Percentiles rank a stretch among this genome's conserved stretches.
Conservation (phyloP, 2,329 filamentous ascomycete genomes). For the Apiospora sp. region DNA sequence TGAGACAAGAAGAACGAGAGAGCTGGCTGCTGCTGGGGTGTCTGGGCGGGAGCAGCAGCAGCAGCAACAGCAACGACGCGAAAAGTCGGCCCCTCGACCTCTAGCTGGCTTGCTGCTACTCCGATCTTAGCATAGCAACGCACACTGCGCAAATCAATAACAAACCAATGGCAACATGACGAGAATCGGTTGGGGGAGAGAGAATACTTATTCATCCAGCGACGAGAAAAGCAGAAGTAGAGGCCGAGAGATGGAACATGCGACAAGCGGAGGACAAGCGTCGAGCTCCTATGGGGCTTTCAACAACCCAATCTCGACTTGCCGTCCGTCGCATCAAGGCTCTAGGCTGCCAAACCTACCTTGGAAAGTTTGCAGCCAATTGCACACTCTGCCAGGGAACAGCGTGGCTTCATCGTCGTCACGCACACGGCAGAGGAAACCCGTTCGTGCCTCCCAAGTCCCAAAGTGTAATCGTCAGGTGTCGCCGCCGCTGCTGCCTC, state of each 20-base stretch:
- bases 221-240: not conserved
- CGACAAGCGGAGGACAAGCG: slow-evolving; percentile 3
- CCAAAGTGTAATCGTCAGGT: slow-evolving; percentile 19
- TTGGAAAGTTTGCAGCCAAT: slow-evolving; percentile 16
- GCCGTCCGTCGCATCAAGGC: slow-evolving; percentile 20
- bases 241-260: not conserved
- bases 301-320: slow-evolving; percentile 21
- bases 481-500: slow-evolving; percentile 8
- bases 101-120: not conserved
- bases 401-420: slow-evolving; percentile 19
- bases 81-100: not conserved
- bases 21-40: not conserved
- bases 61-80: not conserved
- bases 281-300: slow-evolving; percentile 16
- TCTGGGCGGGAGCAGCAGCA: not conserved
- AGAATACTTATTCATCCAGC: too few relatives aligned
- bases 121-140: not conserved
- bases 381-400: slow-evolving; percentile 8
- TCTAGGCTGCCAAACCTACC: slow-evolving; percentile 21
- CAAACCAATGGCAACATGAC: not conserved
- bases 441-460: not conserved
- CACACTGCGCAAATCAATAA: not conserved
- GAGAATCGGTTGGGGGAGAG: not conserved
- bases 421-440: slow-evolving; percentile 6
- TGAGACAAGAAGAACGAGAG: slow-evolving; percentile 26